phyloP scores from a whole-genome alignment of 1,139 yeast genomes.

The Taphrina sp. region DNA sequence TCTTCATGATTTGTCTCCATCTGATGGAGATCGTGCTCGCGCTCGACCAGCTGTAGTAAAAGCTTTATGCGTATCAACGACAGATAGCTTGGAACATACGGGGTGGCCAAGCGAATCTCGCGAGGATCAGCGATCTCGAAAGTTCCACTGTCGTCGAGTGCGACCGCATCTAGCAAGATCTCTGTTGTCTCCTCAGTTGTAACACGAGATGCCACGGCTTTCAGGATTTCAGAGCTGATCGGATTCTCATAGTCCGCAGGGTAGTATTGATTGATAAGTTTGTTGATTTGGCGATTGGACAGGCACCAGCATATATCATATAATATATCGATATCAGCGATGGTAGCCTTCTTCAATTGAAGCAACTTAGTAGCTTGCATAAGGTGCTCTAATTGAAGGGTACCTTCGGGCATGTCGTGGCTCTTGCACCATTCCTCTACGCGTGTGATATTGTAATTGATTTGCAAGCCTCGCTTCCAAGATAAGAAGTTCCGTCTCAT shows the following conservation, averaged over 20 bases:
- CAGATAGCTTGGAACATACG: slow-evolving; percentile 62
- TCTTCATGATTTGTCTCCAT: not conserved
- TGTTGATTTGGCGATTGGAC: slow-evolving; percentile 92
- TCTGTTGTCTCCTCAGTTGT: slow-evolving; percentile 51
- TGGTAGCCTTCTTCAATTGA: slow-evolving; percentile 65
- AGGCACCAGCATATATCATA: slow-evolving; percentile 93
- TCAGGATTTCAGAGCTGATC: slow-evolving; percentile 76
- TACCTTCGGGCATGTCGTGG: slow-evolving; percentile 86
- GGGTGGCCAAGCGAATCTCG: slow-evolving; percentile 84
- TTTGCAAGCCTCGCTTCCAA: slow-evolving; percentile 97
- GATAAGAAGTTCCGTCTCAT: slow-evolving; percentile 93
- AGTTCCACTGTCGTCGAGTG: slow-evolving; percentile 69
- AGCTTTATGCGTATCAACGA: slow-evolving; percentile 23
- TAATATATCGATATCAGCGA: slow-evolving; percentile 86
- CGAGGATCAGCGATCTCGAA: slow-evolving; percentile 83
- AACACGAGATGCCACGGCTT: slow-evolving; percentile 81
- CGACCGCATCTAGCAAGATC: slow-evolving; percentile 53
- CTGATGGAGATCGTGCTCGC: slow-evolving; percentile 11
- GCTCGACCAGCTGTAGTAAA: slow-evolving; percentile 11
- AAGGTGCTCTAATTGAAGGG: slow-evolving; percentile 81
- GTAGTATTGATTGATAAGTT: slow-evolving; percentile 76
- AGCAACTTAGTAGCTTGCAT: slow-evolving; percentile 91
- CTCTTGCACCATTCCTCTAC: slow-evolving; percentile 98
- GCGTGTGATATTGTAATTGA: slow-evolving; percentile 93
- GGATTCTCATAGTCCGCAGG: slow-evolving; percentile 97